phyloP scores from a whole-genome alignment of 495 filamentous ascomycete genomes.

The Rostrohypoxylon terebratum region DNA sequence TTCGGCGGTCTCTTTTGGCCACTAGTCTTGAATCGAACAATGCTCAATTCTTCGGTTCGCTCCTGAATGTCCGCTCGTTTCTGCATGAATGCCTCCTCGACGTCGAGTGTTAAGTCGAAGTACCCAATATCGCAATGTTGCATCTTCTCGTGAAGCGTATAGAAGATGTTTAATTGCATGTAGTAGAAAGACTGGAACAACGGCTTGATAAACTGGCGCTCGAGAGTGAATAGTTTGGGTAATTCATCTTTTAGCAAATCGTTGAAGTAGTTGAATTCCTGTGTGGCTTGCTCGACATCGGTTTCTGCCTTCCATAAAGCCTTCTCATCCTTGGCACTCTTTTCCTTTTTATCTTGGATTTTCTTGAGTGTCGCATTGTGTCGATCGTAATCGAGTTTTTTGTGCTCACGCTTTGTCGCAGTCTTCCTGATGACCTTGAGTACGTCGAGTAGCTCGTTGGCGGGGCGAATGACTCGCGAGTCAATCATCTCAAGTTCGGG shows the following conservation, averaged over 20 bases:
- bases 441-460: slow-evolving; percentile 92
- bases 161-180: slow-evolving; percentile 99
- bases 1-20: slow-evolving; percentile 70
- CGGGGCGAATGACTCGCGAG: slow-evolving; percentile 88
- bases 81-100: slow-evolving; percentile 88
- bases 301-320: slow-evolving; percentile 95
- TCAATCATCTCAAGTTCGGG: slow-evolving; percentile 99
- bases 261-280: slow-evolving; percentile 97
- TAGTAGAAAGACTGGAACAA: slow-evolving; percentile 99
- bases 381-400: slow-evolving; percentile 95
- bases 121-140: slow-evolving; percentile 96
- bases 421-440: slow-evolving; percentile 95
- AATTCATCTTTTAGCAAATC: slow-evolving; percentile 95
- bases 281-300: slow-evolving; percentile 89
- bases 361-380: slow-evolving; percentile 87
- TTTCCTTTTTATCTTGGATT: slow-evolving; percentile 97
- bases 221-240: slow-evolving; percentile 90
- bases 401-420: slow-evolving; percentile 91
- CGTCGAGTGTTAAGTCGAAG: slow-evolving; percentile 89
- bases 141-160: slow-evolving; percentile 98
- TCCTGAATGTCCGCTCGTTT: slow-evolving; percentile 91
- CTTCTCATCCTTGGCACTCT: slow-evolving; percentile 95
- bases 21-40: slow-evolving; percentile 89
- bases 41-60: slow-evolving; percentile 79
- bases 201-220: slow-evolving; percentile 95